Conservation (phyloP, 2,329 filamentous ascomycete species). For the Volutella citrinella region DNA sequence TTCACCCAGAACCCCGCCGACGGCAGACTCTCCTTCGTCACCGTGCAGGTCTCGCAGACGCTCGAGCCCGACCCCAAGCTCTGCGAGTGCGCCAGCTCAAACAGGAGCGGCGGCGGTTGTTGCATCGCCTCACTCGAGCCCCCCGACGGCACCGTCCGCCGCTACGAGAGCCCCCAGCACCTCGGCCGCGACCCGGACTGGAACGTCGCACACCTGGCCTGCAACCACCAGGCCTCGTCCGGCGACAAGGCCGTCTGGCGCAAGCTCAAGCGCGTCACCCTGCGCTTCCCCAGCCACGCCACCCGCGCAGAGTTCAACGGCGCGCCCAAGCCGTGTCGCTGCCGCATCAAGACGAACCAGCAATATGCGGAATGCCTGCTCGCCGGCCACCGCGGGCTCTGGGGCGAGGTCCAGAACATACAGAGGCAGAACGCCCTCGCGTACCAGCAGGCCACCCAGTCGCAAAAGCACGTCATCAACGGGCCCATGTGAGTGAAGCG, state of each 20-base stretch:
- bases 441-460: slow-evolving; percentile 18
- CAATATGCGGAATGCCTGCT: slow-evolving; percentile 24
- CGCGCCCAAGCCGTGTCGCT: slow-evolving; percentile 26
- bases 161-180: slow-evolving; percentile 21
- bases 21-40: slow-evolving; percentile 25
- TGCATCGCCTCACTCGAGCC: slow-evolving; percentile 25
- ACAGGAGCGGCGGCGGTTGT: slow-evolving; percentile 21
- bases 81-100: slow-evolving; percentile 31
- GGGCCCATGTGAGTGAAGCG: slow-evolving; percentile 5
- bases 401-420: slow-evolving; percentile 28
- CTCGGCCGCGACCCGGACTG: slow-evolving; percentile 20
- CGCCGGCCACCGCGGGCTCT: slow-evolving; percentile 24
- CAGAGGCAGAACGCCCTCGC: slow-evolving; percentile 22
- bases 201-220: slow-evolving; percentile 29
- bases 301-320: slow-evolving; percentile 25
- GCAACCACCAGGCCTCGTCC: slow-evolving; percentile 23
- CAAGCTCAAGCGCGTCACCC: slow-evolving; percentile 28
- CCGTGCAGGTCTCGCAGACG: slow-evolving; percentile 30
- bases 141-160: slow-evolving; percentile 24
- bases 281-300: slow-evolving; percentile 23
- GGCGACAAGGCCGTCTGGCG: slow-evolving; percentile 17
- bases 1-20: slow-evolving; percentile 26
- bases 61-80: slow-evolving; percentile 32
- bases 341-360: slow-evolving; percentile 19
- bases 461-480: slow-evolving; percentile 19